Base-by-base conservation (phyloP, 1,284 basidiomycete genomes). In the Malassezia sympodialis region DNA sequence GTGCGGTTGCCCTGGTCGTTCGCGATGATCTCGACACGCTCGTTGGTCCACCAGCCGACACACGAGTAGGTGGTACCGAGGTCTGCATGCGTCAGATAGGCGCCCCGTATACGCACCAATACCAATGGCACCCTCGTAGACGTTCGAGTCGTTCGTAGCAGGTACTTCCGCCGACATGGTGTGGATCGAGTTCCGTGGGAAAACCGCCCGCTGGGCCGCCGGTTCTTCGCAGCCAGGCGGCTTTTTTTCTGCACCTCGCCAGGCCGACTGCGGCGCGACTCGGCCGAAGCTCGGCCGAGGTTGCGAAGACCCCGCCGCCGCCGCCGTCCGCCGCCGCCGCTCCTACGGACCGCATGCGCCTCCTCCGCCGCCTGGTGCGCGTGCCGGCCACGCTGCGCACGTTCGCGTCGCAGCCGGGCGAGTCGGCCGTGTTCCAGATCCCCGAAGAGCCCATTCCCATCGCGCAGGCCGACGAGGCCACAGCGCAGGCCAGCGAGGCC, bases 91-190 rank as follows among this genome's bases (percentile, higher is more conserved):
- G 48, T 19, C 35, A 31, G 17, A 12, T 23, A 3, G 6, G 7
- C 14, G 10, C 32, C 30, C 14, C 35, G 8, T 26, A 10, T 46
- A 76, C 77, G 53, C 58, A 79, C 78, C 89, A 77, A 94, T 93
- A 79, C 90, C 90, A 79, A 94, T 82, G 77, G 91, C 91, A 79
- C 91, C 90, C 76, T 93, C 88, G 79, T 86, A 96, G 75, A 86
- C 77, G 80, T 93, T 63, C 55, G 71, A 90, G 76, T 93, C 90
- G 64, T 65, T 66, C 54, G 66, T 69, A 59, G 69, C 53, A 58
- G 71, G 71, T 58, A 72, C 62, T 63, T 73, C 71, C 58, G 56
- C 67, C 60, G 70, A 66, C 69, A 69, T 66, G 62, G 58, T 65
- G 56, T 62, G 52, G 21, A 46, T 48, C 39, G 52, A 56, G 52